Conservation (phyloP, 1,284 basidiomycete species). For the Amylostereum areolatum region DNA sequence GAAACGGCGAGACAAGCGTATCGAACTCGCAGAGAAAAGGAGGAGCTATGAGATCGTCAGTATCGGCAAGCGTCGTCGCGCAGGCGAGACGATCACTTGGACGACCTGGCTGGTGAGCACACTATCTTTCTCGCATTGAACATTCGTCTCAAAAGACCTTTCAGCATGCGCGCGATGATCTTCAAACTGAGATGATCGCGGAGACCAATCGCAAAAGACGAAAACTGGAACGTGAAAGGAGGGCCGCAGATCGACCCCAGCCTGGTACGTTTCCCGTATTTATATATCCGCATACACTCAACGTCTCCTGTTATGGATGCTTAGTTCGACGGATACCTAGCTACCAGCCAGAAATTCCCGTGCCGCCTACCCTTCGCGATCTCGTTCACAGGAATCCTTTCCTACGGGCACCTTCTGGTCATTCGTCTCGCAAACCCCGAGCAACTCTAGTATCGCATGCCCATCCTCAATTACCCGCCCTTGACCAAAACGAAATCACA, state of each 20-base stretch:
- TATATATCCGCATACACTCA: background rate
- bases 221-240: slow-evolving; percentile 74
- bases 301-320: slow-evolving; percentile 2
- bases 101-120: slow-evolving; percentile 67
- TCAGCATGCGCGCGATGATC: slow-evolving; percentile 60
- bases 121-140: background rate
- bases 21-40: slow-evolving; percentile 67
- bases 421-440: slow-evolving; percentile 13
- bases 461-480: slow-evolving; percentile 50
- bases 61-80: slow-evolving; percentile 47
- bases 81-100: slow-evolving; percentile 65
- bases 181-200: slow-evolving; percentile 80
- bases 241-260: slow-evolving; percentile 66
- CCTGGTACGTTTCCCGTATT: slow-evolving; percentile 40
- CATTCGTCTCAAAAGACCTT: background rate
- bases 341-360: slow-evolving; percentile 22
- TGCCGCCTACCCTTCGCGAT: slow-evolving; percentile 27
- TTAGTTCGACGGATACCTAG: slow-evolving; percentile 29
- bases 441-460: slow-evolving; percentile 22
- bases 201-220: slow-evolving; percentile 79
- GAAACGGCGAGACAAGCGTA: slow-evolving; percentile 64
- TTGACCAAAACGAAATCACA: slow-evolving; percentile 44
- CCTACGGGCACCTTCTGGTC: slow-evolving; percentile 12
- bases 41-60: slow-evolving; percentile 58
- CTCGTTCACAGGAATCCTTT: slow-evolving; percentile 26